Evolutionary conservation across 108 stramenopile genomes (phyloP), one percentile per base, ranked within the genome.

Genomic region (Schizochytrium sp.): DNA sequence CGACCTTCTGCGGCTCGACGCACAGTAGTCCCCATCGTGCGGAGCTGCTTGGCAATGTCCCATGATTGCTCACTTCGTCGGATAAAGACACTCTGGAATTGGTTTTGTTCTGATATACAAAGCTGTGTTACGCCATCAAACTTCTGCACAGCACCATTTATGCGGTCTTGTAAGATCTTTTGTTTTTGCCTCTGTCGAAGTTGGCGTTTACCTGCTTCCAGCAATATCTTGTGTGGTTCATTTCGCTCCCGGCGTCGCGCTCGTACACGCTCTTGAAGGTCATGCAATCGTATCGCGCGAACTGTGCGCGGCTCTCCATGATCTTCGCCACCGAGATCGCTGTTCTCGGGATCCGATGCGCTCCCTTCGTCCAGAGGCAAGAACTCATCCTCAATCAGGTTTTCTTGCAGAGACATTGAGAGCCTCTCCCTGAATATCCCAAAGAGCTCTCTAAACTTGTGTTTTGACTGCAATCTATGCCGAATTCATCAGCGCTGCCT

Each of bases 121-220:
- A 83, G 76, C 50, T 83, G 45, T 28, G 76, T 83, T 10, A 49
- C 76, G 76, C 76, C 76, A 55, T 83, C 76, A 13, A 38, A 83
- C 1, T 47, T 53, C 15, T 40, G 50, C 76, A 42, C 76, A 53
- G 76, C 47, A 5, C 10, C 76, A 50, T 83, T 2, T 7, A 69
- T 38, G 19, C 44, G 7, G 19, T 15, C 12, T 15, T 69, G 64
- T 0, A 44, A 38, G 12, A 10, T 38, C 28, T 69, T 69, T 5
- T 69, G 40, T 2, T 44, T 69, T 44, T 69, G 64, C 0, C 64
- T 38, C 28, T 10, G 42, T 38, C 64, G 64, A 7, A 69, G 64
- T 15, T 69, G 64, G 19, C 64, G 64, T 44, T 69, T 69, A 44
- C 64, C 64, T 7, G 64, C 64, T 44, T 69, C 64, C 42, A 69